Conservation (phyloP, 441 rosid species). For the Syzygium malaccense region DNA sequence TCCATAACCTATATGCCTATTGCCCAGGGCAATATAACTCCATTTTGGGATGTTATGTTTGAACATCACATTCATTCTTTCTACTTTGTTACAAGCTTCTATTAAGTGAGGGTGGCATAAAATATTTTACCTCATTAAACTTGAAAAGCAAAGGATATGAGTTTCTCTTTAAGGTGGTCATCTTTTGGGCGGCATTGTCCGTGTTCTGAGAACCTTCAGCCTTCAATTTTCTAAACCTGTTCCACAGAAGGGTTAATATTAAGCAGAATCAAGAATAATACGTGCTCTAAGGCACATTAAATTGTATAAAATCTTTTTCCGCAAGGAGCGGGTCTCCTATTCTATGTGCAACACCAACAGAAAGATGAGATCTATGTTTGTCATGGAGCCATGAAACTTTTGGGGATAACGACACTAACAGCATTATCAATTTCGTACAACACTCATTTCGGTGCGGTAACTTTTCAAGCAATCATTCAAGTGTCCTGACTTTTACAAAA, state of each 20-base stretch:
- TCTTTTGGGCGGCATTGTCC: slow-evolving; percentile 29
- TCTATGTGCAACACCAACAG: background rate
- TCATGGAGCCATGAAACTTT: background rate
- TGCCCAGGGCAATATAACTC: background rate
- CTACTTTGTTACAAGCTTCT: background rate
- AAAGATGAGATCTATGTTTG: background rate
- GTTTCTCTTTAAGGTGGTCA: slow-evolving; percentile 50
- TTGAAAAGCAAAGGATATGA: slow-evolving; percentile 75
- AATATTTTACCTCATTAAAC: slow-evolving; percentile 69
- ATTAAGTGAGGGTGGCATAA: background rate
- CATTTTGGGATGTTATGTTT: background rate
- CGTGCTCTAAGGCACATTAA: background rate
- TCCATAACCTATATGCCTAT: background rate
- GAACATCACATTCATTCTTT: background rate
- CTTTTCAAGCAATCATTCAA: background rate
- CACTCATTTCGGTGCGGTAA: background rate
- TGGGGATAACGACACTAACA: background rate
- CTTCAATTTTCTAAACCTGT: slow-evolving; percentile 66
- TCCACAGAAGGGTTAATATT: background rate
- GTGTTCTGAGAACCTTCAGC: slow-evolving; percentile 38
- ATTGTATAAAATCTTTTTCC: background rate
- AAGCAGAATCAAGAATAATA: background rate
- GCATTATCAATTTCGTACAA: background rate
- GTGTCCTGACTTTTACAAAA: background rate
- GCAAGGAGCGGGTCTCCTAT: background rate